Evolutionary conservation across 306 rosid genomes (phyloP), one percentile per base, ranked within the genome.

Genomic region (Casuarina glauca): DNA sequence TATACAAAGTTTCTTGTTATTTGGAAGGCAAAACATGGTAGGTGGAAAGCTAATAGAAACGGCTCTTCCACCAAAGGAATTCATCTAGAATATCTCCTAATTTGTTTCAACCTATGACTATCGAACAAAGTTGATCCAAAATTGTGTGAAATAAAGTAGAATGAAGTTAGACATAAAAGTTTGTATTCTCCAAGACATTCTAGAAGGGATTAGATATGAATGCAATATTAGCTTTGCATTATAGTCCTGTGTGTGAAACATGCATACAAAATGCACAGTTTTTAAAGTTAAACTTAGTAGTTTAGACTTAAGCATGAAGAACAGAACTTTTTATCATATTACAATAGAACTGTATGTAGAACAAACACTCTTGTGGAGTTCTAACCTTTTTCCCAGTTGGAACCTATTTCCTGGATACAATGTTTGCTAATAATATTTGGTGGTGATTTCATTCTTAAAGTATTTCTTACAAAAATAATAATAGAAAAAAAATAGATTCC

Each of bases 181-280:
- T 98, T 98, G 77, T 96, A 97, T 85, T 96, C 93, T 13, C 98
- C 99, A 1, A 96, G 98, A 62, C 99, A 26, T 26, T 26, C 32
- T 26, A 26, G 32, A 26, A 26, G 32, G 32, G 32, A 26, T 26
- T 26, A 26, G 32, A 26, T 26, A 26, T 26, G 32, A 26, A 26
- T 26, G 32, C 99, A 76, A 96, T 93, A 76, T 96, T 98, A 96
- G 98, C 83, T 96, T 96, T 72, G 98, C 93, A 89, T 93, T 96
- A 62, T 91, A 96, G 52, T 96, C 98, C 99, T 96, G 90, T 86
- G 73, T 77, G 74, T 69, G 35, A 62, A 64, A 60, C 72, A 81
- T 16, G 54, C 58, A 66, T 49, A 35, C 38, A 16, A 51, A 53
- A 71, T 50, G 48, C 49, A 70, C 57, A 20, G 58, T 64, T 44